phyloP scores from a whole-genome alignment of 768 basidiomycete species.

The Lactifluus rugatus region DNA sequence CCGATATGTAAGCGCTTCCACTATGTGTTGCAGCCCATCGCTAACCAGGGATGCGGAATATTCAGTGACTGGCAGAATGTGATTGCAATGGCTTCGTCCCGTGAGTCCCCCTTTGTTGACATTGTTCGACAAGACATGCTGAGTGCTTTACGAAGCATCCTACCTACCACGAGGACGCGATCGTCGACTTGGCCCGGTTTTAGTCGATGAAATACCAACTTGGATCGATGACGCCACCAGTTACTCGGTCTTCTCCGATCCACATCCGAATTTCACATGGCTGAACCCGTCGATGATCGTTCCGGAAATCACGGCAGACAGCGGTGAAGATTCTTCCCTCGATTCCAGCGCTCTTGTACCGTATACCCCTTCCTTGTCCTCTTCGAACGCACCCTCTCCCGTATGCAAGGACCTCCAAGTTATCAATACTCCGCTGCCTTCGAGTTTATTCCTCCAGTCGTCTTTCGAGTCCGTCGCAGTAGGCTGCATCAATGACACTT shows the following conservation, averaged over 20 bases:
- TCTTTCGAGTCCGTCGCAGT: not conserved
- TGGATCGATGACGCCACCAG: not conserved
- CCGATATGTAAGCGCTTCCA: slow-evolving; percentile 2
- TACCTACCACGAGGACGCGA: not conserved
- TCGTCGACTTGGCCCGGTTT: not conserved
- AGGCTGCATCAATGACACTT: not conserved
- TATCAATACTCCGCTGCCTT: not conserved
- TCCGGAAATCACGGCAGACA: not conserved
- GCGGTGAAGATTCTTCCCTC: not conserved
- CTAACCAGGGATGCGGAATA: not conserved
- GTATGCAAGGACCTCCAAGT: not conserved
- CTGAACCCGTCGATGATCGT: not conserved
- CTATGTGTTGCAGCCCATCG: not conserved
- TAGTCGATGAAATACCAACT: not conserved
- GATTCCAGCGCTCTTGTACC: not conserved
- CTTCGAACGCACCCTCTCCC: not conserved
- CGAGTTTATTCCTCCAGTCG: not conserved
- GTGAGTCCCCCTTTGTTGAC: not conserved
- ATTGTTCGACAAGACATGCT: not conserved
- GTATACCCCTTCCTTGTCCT: not conserved
- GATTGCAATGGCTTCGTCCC: not conserved
- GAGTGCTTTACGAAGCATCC: not conserved
- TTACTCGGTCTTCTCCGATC: not conserved
- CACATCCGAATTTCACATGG: slow-evolving; percentile 7
- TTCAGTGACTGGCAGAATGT: slow-evolving; percentile 7